Conservation (phyloP, 352 stramenopile species). For the Globisporangium paroecandrum region DNA sequence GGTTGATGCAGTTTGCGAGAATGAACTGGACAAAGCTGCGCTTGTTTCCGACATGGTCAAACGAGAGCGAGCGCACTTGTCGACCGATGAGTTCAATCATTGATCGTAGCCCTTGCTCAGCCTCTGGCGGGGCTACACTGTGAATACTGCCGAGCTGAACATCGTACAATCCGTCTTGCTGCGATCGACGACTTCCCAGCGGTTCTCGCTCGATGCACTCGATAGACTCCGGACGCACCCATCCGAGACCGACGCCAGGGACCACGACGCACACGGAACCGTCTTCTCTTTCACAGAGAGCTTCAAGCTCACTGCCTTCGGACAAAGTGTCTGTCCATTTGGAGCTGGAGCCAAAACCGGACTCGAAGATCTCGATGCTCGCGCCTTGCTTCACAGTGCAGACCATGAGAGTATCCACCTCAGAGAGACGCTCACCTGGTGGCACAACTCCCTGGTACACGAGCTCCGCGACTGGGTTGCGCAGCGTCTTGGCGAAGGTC, state of each 20-base stretch:
- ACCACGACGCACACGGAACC: constrained; percentile 4
- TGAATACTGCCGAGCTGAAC: not conserved
- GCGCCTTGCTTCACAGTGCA: constrained; percentile 2
- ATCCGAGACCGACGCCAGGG: constrained; percentile 5
- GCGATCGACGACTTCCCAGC: not conserved
- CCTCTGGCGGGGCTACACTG: not conserved
- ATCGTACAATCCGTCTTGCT: not conserved
- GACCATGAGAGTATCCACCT: not conserved
- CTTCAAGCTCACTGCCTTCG: not conserved
- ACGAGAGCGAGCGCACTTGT: not conserved
- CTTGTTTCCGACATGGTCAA: not conserved
- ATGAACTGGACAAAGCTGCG: not conserved
- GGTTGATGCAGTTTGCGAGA: not conserved
- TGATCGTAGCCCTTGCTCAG: not conserved
- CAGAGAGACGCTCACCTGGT: not conserved
- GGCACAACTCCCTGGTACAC: not conserved
- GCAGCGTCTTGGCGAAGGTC: not conserved
- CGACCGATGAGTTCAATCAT: not conserved
- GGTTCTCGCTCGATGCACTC: constrained; percentile 5
- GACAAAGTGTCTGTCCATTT: constrained; percentile 13
- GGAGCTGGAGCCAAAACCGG: no score
- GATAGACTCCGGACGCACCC: not conserved
- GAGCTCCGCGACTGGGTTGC: not conserved
- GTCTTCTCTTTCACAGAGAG: not conserved
- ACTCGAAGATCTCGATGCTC: constrained; percentile 1